Evolutionary conservation across 257 asterid species (phyloP).

Genomic region (Solanum sparsipilum): DNA sequence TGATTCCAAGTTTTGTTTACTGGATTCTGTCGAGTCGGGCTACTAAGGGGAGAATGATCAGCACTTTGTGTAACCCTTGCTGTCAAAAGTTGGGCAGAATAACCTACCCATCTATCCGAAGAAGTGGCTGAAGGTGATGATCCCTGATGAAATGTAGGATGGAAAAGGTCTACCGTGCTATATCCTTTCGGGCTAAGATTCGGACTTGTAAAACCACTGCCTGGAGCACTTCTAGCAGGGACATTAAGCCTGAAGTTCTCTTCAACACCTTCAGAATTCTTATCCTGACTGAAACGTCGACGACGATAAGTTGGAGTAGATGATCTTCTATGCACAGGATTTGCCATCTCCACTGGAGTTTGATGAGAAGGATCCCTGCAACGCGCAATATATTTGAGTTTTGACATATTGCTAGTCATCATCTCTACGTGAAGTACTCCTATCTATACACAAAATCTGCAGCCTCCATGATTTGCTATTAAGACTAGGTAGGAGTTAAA

Average conservation of each 20-base stretch:
- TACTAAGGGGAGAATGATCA: slow-evolving; percentile 42
- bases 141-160: slow-evolving; percentile 22
- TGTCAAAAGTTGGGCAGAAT: slow-evolving; percentile 16
- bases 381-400: not conserved
- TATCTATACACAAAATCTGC: not conserved
- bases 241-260: slow-evolving; percentile 20
- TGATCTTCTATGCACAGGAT: not conserved
- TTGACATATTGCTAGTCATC: not conserved
- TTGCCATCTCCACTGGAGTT: not conserved
- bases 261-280: slow-evolving; percentile 22
- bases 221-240: slow-evolving; percentile 69
- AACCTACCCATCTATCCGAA: not conserved
- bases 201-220: slow-evolving; percentile 64
- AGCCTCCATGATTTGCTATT: not conserved
- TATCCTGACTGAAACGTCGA: slow-evolving; percentile 30
- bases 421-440: not conserved
- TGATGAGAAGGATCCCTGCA: slow-evolving; percentile 2
- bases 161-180: slow-evolving; percentile 32
- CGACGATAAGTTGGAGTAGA: slow-evolving; percentile 28
- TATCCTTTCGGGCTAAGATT: slow-evolving; percentile 48
- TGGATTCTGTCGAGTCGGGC: slow-evolving; percentile 1
- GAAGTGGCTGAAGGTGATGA: not conserved
- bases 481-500: not conserved
- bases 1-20: slow-evolving; percentile 7
- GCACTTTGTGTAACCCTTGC: slow-evolving; percentile 14